Evolutionary conservation across 768 basidiomycete genomes (phyloP).

Genomic region (Nidularia pulvinata): DNA sequence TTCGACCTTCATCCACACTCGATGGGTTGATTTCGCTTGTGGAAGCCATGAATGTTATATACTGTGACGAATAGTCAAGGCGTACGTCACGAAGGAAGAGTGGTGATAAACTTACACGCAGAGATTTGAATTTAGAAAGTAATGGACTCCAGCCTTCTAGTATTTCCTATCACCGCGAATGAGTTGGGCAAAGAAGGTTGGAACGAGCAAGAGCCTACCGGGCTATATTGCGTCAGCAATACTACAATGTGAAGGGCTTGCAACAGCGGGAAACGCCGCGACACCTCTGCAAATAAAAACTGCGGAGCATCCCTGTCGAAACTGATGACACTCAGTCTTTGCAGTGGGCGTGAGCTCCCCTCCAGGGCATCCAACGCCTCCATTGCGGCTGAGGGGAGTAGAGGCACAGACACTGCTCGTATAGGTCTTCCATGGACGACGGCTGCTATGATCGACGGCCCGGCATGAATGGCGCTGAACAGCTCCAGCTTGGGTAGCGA

Average conservation of each 20-base stretch:
- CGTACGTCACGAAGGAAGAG: background rate
- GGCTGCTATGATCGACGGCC: constrained; percentile 39
- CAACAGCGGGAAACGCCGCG: constrained; percentile 42
- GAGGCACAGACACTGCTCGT: constrained; percentile 49
- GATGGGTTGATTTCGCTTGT: constrained; percentile 15
- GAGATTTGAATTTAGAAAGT: constrained; percentile 39
- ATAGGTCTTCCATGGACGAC: constrained; percentile 48
- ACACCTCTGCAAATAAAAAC: constrained; percentile 45
- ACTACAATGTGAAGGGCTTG: constrained; percentile 66
- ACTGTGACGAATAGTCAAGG: constrained; percentile 22
- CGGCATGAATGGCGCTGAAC: constrained; percentile 56
- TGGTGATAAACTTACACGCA: constrained; percentile 11
- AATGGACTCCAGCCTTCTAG: constrained; percentile 36
- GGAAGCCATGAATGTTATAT: constrained; percentile 63
- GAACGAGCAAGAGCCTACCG: constrained; percentile 28
- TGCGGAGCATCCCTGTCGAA: constrained; percentile 48
- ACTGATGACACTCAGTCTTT: constrained; percentile 56
- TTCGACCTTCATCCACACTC: constrained; percentile 40
- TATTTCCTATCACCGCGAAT: constrained; percentile 25
- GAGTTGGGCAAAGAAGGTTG: background rate
- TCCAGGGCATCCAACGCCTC: constrained; percentile 42
- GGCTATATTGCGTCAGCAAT: constrained; percentile 44
- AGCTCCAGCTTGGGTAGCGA: constrained; percentile 46
- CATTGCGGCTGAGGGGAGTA: constrained; percentile 38
- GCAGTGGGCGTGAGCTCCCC: constrained; percentile 33